Evolutionary conservation across 2,329 filamentous ascomycete species (phyloP), one percentile per base, ranked within the genome.

Genomic region (Aspergillus sergii): DNA sequence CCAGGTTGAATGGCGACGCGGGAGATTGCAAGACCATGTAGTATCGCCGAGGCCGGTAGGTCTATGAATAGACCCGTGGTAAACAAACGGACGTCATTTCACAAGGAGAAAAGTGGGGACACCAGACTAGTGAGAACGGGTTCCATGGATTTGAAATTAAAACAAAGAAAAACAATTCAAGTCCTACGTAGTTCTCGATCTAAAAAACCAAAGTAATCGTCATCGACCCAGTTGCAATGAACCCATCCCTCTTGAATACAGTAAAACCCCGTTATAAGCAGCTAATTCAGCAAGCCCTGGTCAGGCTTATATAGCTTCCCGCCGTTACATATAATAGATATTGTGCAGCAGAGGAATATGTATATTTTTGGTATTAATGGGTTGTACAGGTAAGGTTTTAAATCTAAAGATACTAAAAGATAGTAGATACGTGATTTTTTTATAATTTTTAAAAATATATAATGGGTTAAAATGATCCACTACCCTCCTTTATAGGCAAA

Each of bases 31-130:
- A 12, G 10, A 23, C n/a, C n/a, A 21, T 41, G 39, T 41, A 7
- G 9, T 19, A 2, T 41, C n/a, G n/a, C 10, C 10, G 5, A 23
- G 45, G 12, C 11, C 6, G 12, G 4, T 11, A 28, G 23, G 12
- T 16, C 45, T 48, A 48, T 46, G 23, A 7, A 28, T 48, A 26
- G 23, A 48, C 12, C 21, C 6, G 2, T 26, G 7, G 48, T 51
- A 51, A 51, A 51, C 28, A 51, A 51, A n/a, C n/a, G 48, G 48
- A 51, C 28, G 48, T 51, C 48, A 32, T 51, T 28, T 19, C 46
- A 30, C 16, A 19, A 41, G 16, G 26, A 19, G 6, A 48, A 51
- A 51, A 51, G 48, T 51, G 48, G 48, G 14, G 48, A 30, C 23
- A 48, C 16, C 26, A 30, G 48, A 51, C 48, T 51, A 51, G n/a